phyloP scores from a whole-genome alignment of 1,284 basidiomycete species.

The Caloboletus inedulis region DNA sequence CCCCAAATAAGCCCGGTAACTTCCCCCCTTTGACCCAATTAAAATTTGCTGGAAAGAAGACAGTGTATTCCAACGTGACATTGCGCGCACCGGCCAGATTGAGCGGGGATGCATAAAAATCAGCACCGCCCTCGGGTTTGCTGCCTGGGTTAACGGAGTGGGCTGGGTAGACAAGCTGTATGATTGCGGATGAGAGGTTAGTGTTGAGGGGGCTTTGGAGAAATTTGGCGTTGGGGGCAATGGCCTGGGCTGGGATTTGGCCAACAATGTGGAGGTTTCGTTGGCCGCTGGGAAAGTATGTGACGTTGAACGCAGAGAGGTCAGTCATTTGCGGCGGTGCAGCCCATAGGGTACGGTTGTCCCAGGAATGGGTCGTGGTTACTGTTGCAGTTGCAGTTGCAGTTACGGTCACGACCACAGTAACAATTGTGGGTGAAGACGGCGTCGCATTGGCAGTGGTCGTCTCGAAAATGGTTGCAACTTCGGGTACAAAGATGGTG shows the following conservation, averaged over 20 bases:
- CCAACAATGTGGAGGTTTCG: constrained; percentile 58
- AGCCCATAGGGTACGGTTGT: constrained; percentile 43
- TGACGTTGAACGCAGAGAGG: constrained; percentile 58
- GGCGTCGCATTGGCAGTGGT: constrained; percentile 2
- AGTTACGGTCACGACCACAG: constrained; percentile 25
- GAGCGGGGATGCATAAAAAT: constrained; percentile 67
- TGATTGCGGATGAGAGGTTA: constrained; percentile 35
- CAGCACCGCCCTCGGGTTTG: constrained; percentile 58
- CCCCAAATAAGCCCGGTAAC: constrained; percentile 70
- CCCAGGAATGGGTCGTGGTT: constrained; percentile 12
- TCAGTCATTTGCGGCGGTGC: constrained; percentile 53
- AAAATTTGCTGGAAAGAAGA: constrained; percentile 63
- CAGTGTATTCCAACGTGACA: constrained; percentile 57
- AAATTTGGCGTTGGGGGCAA: constrained; percentile 17
- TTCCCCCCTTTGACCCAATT: constrained; percentile 71
- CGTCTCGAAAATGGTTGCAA: constrained; percentile 9
- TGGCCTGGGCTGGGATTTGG: constrained; percentile 42
- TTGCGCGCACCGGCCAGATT: constrained; percentile 46
- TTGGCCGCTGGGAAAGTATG: constrained; percentile 52
- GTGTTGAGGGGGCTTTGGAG: constrained; percentile 13
- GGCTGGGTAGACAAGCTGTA: constrained; percentile 63
- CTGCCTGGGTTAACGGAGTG: constrained; percentile 61
- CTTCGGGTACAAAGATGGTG: constrained; percentile 6
- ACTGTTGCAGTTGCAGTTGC: constrained; percentile 18
- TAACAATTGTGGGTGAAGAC: constrained; percentile 18